Evolutionary conservation across 2,329 filamentous ascomycete species (phyloP).

Genomic region (Paecilomyces variotii): DNA sequence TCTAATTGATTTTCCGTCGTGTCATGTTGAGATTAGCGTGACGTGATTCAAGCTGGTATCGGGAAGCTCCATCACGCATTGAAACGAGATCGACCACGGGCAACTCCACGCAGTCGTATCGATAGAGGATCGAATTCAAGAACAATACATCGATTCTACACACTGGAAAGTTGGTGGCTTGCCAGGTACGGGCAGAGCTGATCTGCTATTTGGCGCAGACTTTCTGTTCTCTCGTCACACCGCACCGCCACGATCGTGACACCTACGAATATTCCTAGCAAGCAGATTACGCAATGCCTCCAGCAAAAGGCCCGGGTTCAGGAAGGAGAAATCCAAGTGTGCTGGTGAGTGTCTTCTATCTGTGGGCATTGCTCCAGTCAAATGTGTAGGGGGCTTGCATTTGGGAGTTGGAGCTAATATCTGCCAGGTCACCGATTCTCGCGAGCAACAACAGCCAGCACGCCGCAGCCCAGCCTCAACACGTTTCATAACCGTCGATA

Average conservation of each 20-base stretch:
- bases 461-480: constrained; percentile 40
- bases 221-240: not conserved
- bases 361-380: not conserved
- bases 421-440: constrained; percentile 37
- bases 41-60: not conserved
- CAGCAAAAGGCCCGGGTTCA: not conserved
- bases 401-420: not conserved
- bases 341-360: constrained; percentile 23
- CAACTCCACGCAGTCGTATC: not conserved
- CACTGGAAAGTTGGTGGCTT: not conserved
- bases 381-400: not conserved
- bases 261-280: not conserved
- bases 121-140: not conserved
- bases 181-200: not conserved
- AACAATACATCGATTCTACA: not conserved
- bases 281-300: not conserved
- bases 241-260: not conserved
- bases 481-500: constrained; percentile 83
- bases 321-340: constrained; percentile 26
- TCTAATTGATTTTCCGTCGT: not conserved
- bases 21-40: not conserved
- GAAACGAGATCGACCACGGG: not conserved
- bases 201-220: not conserved
- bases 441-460: constrained; percentile 27
- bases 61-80: not conserved